Evolutionary conservation across 1,284 basidiomycete genomes (phyloP).

Genomic region (Agaricales sp.): DNA sequence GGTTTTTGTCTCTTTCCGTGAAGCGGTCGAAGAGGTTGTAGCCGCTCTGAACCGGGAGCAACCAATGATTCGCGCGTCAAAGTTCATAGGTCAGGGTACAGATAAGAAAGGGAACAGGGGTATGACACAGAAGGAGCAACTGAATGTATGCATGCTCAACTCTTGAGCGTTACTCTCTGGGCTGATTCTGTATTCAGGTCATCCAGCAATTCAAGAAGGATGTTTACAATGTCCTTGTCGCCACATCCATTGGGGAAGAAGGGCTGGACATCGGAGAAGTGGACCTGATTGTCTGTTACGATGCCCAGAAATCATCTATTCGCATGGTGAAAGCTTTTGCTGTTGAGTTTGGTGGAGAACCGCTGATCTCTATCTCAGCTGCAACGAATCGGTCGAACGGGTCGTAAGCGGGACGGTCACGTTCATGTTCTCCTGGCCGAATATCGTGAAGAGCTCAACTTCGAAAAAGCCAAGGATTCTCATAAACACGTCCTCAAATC

Average conservation of each 20-base stretch:
- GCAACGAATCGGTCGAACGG: conserved; percentile 93
- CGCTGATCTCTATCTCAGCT: conserved; percentile 39
- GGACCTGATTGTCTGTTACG: conserved; percentile 96
- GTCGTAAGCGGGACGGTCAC: conserved; percentile 83
- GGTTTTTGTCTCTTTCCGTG: conserved; percentile 89
- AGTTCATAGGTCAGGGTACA: conserved; percentile 86
- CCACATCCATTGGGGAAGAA: conserved; percentile 97
- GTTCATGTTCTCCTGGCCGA: conserved; percentile 93
- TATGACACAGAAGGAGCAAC: conserved; percentile 85
- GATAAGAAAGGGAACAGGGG: conserved; percentile 86
- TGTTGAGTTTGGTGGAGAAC: conserved; percentile 1
- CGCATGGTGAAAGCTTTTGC: conserved; percentile 65
- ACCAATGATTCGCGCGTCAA: conserved; percentile 68
- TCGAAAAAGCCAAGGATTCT: conserved; percentile 81
- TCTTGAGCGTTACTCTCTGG: conserved; percentile 4
- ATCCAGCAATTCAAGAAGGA: conserved; percentile 84
- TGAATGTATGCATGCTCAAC: conserved; percentile 45
- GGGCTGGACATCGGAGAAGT: conserved; percentile 99
- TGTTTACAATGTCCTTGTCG: conserved; percentile 87
- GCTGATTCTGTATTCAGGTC: conserved; percentile 32
- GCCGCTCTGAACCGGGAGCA: conserved; percentile 61
- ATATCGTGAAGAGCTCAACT: conserved; percentile 85
- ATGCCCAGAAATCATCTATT: conserved; percentile 92
- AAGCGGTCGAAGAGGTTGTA: conserved; percentile 88
- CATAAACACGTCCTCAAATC: conserved; percentile 88